Base-by-base conservation (phyloP, 2,329 filamentous ascomycete genomes). In the Fusarium xylarioides region DNA sequence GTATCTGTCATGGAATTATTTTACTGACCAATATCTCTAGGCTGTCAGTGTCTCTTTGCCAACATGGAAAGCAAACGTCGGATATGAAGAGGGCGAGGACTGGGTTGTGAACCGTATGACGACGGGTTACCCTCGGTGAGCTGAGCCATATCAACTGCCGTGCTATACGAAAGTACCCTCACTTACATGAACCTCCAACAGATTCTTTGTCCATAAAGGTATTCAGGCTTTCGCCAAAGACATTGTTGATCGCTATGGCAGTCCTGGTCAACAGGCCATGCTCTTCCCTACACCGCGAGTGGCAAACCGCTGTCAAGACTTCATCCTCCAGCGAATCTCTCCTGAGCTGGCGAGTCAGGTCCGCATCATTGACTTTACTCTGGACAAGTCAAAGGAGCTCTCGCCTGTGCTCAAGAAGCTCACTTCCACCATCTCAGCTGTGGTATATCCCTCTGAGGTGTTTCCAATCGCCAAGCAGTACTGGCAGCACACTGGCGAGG, bases 401-500 rank as follows among this genome's bases (percentile, higher is more conserved):
- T 84, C 88, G 3, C 82, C 86, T 10, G 83, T 86, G 38, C 85
- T 91, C n/a, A 83, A 81, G 50, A 84, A 86, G 42, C 81, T 92
- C 34, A 83, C 84, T 5, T 91, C 92, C 0, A 85, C 87, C 15
- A 84, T 95, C 28, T 92, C 89, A 3, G 91, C 91, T 30, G 91
- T 97, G 7, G 80, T 98, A 46, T 94, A 92, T 76, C 89, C 91
- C 1, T 85, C 88, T 50, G 88, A 91, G 18, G 83, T 90, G 23
- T 95, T 92, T 76, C 83, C 89, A 9, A 82, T 93, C 66, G 93
- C 94, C n/a, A 98, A 98, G 81, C 90, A 95, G 77, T 98, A 97
- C 78, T 99, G 96, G 96, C 96, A 98, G 81, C 96, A 99, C 81
- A 93, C 93, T 2, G 96, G 96, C 26, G 95, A 97, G 70, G 96